These are phyloP conservation scores for Podaxis sp. DNA, from an alignment of 768 basidiomycete species.

Conservation along the genomic window DNA sequence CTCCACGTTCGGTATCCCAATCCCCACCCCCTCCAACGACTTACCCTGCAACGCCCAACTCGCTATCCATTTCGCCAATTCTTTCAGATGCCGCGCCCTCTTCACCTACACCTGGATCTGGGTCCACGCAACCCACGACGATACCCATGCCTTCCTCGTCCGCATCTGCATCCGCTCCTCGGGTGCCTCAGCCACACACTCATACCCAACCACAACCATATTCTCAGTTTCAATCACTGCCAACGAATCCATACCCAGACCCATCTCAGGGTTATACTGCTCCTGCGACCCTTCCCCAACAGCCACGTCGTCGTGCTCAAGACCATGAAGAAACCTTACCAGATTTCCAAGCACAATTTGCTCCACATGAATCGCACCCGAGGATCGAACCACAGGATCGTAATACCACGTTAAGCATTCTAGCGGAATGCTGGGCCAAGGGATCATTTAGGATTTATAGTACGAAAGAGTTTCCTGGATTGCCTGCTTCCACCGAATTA, in stretches of 20 bases:
- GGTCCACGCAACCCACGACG: neutral
- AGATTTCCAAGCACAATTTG: constrained; percentile 9
- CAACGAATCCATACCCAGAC: constrained; percentile 12
- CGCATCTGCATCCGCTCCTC: neutral
- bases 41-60: neutral
- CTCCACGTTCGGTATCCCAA: neutral
- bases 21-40: constrained; percentile 7
- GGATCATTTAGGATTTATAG: constrained; percentile 65
- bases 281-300: constrained; percentile 22
- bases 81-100: neutral
- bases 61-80: constrained; percentile 3
- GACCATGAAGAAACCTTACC: neutral
- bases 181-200: neutral
- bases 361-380: constrained; percentile 7
- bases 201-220: neutral
- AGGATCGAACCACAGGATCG: constrained; percentile 21
- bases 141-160: neutral
- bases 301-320: neutral
- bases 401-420: constrained; percentile 34
- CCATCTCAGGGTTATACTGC: constrained; percentile 15
- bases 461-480: constrained; percentile 70
- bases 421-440: constrained; percentile 62
- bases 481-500: constrained; percentile 63
- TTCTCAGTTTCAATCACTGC: neutral
- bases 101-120: neutral